Conservation (phyloP, 257 asterid species). For the Solanum lignicaule region DNA sequence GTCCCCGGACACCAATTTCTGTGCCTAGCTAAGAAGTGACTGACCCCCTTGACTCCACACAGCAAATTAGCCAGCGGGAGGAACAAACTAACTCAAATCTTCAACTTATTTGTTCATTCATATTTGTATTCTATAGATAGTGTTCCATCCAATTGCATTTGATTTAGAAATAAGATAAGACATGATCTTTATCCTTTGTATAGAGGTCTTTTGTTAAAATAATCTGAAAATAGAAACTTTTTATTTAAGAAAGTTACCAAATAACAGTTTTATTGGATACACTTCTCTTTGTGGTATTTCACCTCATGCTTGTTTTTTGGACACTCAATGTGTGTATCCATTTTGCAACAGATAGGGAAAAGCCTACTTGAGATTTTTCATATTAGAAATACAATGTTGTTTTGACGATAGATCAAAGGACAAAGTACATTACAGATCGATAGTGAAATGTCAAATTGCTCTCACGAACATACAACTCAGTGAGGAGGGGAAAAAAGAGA, state of each 20-base stretch:
- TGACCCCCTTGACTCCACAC: not conserved
- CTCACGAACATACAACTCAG: not conserved
- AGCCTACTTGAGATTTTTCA: not conserved
- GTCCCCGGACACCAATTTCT: slow-evolving; percentile 66
- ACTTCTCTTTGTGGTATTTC: not conserved
- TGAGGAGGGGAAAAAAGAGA: not conserved
- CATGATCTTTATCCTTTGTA: not conserved
- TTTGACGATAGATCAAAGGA: not conserved
- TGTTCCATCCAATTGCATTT: not conserved
- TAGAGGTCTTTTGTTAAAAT: not conserved
- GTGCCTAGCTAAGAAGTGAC: not conserved
- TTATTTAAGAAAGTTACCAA: not conserved
- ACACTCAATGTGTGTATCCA: not conserved
- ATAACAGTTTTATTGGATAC: not conserved
- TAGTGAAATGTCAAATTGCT: not conserved
- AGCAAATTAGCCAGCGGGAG: not conserved
- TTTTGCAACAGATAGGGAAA: not conserved
- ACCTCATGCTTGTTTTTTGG: not conserved
- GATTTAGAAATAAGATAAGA: not conserved
- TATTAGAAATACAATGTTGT: not conserved
- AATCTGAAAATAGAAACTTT: not conserved
- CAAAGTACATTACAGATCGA: not conserved
- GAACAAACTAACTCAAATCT: not conserved
- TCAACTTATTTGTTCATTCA: not conserved
- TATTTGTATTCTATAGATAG: not conserved